Evolutionary conservation across 2,329 filamentous ascomycete genomes (phyloP).

Genomic region (Allantophomopsis lycopodina): DNA sequence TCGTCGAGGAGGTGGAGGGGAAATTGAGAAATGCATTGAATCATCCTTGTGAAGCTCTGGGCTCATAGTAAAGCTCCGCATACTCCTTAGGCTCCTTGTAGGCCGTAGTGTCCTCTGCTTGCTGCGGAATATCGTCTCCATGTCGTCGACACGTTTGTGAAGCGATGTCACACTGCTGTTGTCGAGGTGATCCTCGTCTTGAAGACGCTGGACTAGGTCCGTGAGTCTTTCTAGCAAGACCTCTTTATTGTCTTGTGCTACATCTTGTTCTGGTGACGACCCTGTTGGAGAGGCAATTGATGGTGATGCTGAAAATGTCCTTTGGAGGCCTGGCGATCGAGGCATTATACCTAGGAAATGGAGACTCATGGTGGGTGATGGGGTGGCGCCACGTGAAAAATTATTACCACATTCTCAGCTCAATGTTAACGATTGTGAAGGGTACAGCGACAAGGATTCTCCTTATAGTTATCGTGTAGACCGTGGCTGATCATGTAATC

Average conservation of each 20-base stretch:
- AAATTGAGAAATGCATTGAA: neutral
- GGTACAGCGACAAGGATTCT: no score
- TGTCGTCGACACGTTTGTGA: conserved; percentile 21
- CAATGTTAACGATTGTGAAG: no score
- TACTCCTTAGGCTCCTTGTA: neutral
- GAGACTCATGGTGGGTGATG: conserved; percentile 10
- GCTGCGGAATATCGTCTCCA: conserved; percentile 14
- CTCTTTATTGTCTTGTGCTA: conserved; percentile 16
- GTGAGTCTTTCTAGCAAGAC: conserved; percentile 19
- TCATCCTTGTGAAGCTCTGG: neutral
- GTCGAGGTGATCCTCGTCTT: conserved; percentile 12
- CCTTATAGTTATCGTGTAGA: no score
- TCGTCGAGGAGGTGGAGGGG: neutral
- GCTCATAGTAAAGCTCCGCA: neutral
- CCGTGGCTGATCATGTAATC: no score
- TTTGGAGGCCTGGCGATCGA: conserved; percentile 6
- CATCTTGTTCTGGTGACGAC: conserved; percentile 2
- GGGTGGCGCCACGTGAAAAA: no score
- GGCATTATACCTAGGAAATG: conserved; percentile 11
- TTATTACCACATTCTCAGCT: no score
- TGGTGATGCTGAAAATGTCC: conserved; percentile 8
- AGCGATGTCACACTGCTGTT: conserved; percentile 17
- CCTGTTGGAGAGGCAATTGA: no score
- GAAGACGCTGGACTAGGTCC: conserved; percentile 18
- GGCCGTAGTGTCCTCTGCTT: no score